phyloP scores from a whole-genome alignment of 2,329 filamentous ascomycete species.

The Aspergillus awamori region DNA sequence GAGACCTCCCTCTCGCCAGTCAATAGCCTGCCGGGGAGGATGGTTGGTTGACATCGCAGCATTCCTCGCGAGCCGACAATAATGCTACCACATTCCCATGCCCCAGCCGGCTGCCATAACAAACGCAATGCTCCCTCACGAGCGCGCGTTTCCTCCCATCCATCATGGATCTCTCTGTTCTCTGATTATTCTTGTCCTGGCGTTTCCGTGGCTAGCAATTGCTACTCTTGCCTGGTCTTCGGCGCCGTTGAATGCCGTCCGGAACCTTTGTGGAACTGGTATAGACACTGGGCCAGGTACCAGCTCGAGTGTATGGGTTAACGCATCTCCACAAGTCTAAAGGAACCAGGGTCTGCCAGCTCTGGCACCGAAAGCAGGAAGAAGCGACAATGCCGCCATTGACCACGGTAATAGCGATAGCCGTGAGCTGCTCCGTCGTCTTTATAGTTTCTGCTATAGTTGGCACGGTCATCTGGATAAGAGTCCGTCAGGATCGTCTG shows the following conservation, averaged over 20 bases:
- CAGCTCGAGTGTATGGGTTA: slow-evolving; percentile 7
- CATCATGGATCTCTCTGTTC: slow-evolving; percentile 17
- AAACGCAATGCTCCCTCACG: slow-evolving; percentile 26
- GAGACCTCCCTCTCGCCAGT: background rate
- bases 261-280: background rate
- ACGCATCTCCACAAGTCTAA: background rate
- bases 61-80: slow-evolving; percentile 34
- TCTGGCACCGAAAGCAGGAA: background rate
- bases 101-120: slow-evolving; percentile 32
- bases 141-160: slow-evolving; percentile 14
- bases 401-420: slow-evolving; percentile 38
- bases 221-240: slow-evolving; percentile 12
- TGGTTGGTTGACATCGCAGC: slow-evolving; percentile 26
- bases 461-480: slow-evolving; percentile 39
- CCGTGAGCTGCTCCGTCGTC: slow-evolving; percentile 37
- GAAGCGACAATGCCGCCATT: slow-evolving; percentile 35
- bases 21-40: slow-evolving; percentile 14
- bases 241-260: slow-evolving; percentile 6
- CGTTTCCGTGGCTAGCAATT: slow-evolving; percentile 13
- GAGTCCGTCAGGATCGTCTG: slow-evolving; percentile 38
- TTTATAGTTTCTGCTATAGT: slow-evolving; percentile 38
- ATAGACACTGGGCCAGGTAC: background rate
- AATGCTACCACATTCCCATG: slow-evolving; percentile 37
- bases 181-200: slow-evolving; percentile 13
- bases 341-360: slow-evolving; percentile 1